Conservation (phyloP, 257 asterid genomes). For the Leonotis leonurus region DNA sequence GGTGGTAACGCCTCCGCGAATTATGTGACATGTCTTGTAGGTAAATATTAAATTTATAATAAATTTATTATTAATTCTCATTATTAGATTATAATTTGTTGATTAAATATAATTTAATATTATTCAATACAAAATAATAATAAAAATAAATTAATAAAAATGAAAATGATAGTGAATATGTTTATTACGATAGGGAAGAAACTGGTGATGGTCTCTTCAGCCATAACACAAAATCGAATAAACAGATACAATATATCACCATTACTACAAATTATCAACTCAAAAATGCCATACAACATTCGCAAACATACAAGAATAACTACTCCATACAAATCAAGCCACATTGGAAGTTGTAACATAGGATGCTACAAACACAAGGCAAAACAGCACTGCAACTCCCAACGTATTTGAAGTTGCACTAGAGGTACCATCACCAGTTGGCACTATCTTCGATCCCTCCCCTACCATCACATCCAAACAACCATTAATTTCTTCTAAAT, state of each 20-base stretch:
- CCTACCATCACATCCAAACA: conserved; percentile 18
- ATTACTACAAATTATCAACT: background rate
- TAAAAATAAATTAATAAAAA: background rate
- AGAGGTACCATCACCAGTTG: conserved; percentile 32
- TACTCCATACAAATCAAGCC: conserved; percentile 20
- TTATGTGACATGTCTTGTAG: too few species aligned
- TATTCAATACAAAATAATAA: background rate
- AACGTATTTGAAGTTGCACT: conserved; percentile 32
- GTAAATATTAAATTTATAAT: too few species aligned
- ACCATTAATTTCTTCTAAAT: background rate
- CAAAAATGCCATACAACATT: background rate
- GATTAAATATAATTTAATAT: too few species aligned
- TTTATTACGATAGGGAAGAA: conserved; percentile 27
- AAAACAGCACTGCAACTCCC: conserved; percentile 15
- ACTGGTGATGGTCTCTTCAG: conserved; percentile 13
- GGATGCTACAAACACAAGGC: conserved; percentile 26
- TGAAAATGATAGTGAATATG: conserved; percentile 1
- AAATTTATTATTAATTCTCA: too few species aligned
- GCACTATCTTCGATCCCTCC: conserved; percentile 28
- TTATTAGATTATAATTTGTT: too few species aligned
- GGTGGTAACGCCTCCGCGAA: too few species aligned
- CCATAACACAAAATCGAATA: conserved; percentile 29
- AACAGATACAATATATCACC: conserved; percentile 14
- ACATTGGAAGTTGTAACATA: conserved; percentile 25
- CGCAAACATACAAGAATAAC: background rate